A percentile compares a stretch with the other conserved stretches of the same genome.
Evolutionary conservation across 2,329 filamentous ascomycete genomes (phyloP).

Genomic region (Fusarium redolens): DNA sequence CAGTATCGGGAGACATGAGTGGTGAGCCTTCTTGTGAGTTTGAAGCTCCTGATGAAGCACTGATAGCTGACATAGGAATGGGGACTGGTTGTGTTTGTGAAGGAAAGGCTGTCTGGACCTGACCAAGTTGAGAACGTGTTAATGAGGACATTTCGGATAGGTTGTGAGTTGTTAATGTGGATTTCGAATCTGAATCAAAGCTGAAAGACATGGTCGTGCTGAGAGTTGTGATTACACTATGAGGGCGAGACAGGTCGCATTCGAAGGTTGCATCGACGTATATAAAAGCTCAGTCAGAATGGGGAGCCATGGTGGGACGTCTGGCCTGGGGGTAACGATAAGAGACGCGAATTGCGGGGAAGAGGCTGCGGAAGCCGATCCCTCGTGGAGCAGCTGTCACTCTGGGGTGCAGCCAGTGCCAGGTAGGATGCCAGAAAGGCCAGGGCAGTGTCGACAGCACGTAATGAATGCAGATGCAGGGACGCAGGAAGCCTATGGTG

Average conservation of each 20-base stretch:
- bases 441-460: constrained; percentile 34
- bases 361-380: constrained; percentile 43
- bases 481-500: constrained; percentile 37
- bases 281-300: constrained; percentile 51
- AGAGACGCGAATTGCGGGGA: constrained; percentile 42
- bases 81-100: constrained; percentile 52
- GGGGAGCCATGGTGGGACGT: constrained; percentile 51
- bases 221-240: constrained; percentile 39
- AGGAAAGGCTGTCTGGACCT: constrained; percentile 60
- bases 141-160: constrained; percentile 58
- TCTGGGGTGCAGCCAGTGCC: constrained; percentile 43
- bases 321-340: constrained; percentile 42
- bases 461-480: constrained; percentile 46
- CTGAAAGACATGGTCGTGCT: constrained; percentile 42
- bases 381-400: constrained; percentile 40
- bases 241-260: constrained; percentile 42
- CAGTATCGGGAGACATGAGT: constrained; percentile 65
- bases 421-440: constrained; percentile 25
- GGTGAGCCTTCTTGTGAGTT: constrained; percentile 68
- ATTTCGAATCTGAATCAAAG: constrained; percentile 41
- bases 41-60: constrained; percentile 66
- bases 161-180: constrained; percentile 37
- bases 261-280: constrained; percentile 51
- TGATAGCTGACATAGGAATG: constrained; percentile 64
- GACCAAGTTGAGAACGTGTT: constrained; percentile 55